Evolutionary conservation across 1,284 basidiomycete genomes (phyloP).

Genomic region (Naganishia albida): DNA sequence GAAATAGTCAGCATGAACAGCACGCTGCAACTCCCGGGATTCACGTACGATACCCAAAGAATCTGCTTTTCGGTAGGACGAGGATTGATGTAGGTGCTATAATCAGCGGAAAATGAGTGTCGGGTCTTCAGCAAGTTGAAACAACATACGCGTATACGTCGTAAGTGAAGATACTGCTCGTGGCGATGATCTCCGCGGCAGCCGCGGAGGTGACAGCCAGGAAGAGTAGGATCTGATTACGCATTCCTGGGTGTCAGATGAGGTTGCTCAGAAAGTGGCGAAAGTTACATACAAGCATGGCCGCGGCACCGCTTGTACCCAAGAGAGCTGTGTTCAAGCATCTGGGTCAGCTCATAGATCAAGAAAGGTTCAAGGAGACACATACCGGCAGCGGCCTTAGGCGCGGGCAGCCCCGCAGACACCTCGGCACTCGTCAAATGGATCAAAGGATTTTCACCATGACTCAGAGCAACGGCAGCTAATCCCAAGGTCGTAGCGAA

Average conservation of each 20-base stretch:
- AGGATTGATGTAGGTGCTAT: conserved; percentile 60
- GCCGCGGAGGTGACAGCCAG: conserved; percentile 76
- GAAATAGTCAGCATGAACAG: conserved; percentile 28
- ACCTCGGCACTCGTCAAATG: conserved; percentile 67
- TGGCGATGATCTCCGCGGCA: conserved; percentile 86
- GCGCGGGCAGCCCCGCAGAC: conserved; percentile 77
- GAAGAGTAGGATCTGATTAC: conserved; percentile 53
- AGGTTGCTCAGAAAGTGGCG: conserved; percentile 31
- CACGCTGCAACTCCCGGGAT: conserved; percentile 46
- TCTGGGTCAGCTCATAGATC: conserved; percentile 36
- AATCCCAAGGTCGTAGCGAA: conserved; percentile 64
- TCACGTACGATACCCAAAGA: conserved; percentile 54
- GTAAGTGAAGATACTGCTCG: conserved; percentile 74
- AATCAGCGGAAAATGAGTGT: not conserved
- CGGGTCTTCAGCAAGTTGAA: not conserved
- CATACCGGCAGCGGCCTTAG: conserved; percentile 43
- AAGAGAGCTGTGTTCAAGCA: conserved; percentile 31
- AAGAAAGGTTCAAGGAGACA: conserved; percentile 58
- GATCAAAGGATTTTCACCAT: conserved; percentile 58
- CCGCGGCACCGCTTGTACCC: conserved; percentile 38
- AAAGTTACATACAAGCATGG: conserved; percentile 36
- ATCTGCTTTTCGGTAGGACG: conserved; percentile 63
- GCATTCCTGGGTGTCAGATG: conserved; percentile 22
- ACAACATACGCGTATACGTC: conserved; percentile 63
- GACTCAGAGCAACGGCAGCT: conserved; percentile 71